These are phyloP conservation scores for Lactuca saligna DNA, from an alignment of 129 eudicot species.

Conservation along the genomic window DNA sequence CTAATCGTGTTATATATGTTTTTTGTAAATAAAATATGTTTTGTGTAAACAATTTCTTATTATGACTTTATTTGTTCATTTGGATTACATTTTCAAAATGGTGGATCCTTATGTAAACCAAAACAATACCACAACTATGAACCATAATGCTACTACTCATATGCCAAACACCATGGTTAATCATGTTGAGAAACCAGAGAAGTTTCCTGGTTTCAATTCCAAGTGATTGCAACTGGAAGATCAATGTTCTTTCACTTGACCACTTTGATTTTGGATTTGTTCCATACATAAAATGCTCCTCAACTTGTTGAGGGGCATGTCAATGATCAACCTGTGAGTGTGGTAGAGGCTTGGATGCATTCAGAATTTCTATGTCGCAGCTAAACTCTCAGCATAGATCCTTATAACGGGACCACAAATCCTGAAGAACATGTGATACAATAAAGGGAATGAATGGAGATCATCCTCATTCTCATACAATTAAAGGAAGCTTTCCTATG, in stretches of 20 bases:
- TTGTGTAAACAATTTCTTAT: too few relatives aligned
- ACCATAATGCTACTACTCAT: neutral
- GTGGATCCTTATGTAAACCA: too few relatives aligned
- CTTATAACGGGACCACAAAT: too few relatives aligned
- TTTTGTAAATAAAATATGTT: too few relatives aligned
- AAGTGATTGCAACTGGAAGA: neutral
- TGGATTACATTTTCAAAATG: too few relatives aligned
- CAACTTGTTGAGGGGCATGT: neutral
- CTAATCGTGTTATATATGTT: too few relatives aligned
- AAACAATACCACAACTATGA: neutral
- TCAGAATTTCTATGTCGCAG: neutral
- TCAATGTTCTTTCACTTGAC: neutral
- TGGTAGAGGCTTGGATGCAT: neutral
- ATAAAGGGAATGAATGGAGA: too few relatives aligned
- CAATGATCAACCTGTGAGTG: neutral
- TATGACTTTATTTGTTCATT: too few relatives aligned
- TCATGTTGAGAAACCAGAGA: neutral
- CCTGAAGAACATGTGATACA: too few relatives aligned
- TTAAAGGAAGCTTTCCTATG: too few relatives aligned
- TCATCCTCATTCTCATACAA: too few relatives aligned
- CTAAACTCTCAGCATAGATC: too few relatives aligned
- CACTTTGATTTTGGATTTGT: neutral
- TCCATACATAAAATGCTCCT: neutral
- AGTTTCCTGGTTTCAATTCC: neutral
- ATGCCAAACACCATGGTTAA: neutral